Evolutionary conservation across 768 basidiomycete species (phyloP).

Genomic region (Pilatotrama ljubarskyi): DNA sequence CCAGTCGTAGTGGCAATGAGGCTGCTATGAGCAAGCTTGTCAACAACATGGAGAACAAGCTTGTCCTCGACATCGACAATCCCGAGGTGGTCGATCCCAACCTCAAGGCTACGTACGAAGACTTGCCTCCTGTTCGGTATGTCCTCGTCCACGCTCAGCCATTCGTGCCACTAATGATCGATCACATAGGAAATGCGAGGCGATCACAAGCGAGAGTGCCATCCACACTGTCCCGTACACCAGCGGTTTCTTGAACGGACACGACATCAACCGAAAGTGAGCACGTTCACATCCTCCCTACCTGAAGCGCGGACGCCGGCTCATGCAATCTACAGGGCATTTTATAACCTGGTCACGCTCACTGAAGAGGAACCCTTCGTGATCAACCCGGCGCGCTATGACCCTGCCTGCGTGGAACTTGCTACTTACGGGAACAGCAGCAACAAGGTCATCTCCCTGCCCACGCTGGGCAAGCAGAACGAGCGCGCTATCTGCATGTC

Average conservation of each 20-base stretch:
- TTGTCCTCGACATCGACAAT: neutral
- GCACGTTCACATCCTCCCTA: neutral
- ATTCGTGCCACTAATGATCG: neutral
- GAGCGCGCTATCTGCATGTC: neutral
- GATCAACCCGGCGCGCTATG: neutral
- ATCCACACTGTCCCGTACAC: neutral
- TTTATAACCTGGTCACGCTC: neutral
- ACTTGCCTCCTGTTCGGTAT: neutral
- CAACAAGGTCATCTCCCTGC: neutral
- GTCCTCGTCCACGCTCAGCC: neutral
- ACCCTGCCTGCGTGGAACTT: neutral
- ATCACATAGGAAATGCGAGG: neutral
- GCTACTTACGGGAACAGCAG: neutral
- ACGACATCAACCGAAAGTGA: neutral
- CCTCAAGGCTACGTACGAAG: neutral
- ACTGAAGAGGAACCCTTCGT: neutral
- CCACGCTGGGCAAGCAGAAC: neutral
- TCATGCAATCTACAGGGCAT: neutral
- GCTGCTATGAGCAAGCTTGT: neutral
- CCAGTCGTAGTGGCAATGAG: neutral
- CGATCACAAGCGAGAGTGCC: neutral
- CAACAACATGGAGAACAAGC: neutral
- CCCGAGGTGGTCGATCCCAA: neutral
- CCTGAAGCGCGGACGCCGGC: too few species aligned
- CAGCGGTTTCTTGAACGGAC: neutral